Conservation (phyloP, 2,329 filamentous ascomycete genomes). For the Zymoseptoria tritici region DNA sequence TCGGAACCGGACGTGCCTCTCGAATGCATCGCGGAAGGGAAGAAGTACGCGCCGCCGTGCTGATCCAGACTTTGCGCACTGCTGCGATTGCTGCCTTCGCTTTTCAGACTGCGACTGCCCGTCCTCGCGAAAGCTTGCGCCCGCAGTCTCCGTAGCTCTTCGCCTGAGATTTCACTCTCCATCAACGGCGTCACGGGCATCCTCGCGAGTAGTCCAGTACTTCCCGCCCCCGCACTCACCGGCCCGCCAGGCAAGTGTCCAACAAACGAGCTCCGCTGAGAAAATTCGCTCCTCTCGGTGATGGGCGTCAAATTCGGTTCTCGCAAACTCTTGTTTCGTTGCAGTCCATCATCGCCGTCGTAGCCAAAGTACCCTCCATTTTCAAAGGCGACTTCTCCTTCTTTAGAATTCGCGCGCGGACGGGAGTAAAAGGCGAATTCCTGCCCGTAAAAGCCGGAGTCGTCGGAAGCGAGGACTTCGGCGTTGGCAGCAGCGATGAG, state of each 20-base stretch:
- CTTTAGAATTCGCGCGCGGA: slow-evolving; percentile 36
- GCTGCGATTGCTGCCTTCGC: slow-evolving; percentile 14
- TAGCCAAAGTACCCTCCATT: slow-evolving; percentile 88
- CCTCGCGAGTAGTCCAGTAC: slow-evolving; percentile 67
- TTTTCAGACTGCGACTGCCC: slow-evolving; percentile 28
- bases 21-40: neutral
- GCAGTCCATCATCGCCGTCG: slow-evolving; percentile 54
- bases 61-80: slow-evolving; percentile 14
- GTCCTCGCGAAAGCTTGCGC: slow-evolving; percentile 47
- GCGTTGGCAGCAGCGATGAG: slow-evolving; percentile 95
- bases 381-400: slow-evolving; percentile 51
- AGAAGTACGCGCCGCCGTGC: slow-evolving; percentile 1
- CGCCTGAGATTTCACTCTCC: slow-evolving; percentile 22
- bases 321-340: slow-evolving; percentile 65
- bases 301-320: slow-evolving; percentile 95
- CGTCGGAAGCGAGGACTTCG: slow-evolving; percentile 83
- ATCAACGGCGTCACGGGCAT: slow-evolving; percentile 32
- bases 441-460: slow-evolving; percentile 88
- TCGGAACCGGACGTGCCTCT: neutral
- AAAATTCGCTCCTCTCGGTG: slow-evolving; percentile 92
- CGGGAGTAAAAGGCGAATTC: slow-evolving; percentile 92
- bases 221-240: slow-evolving; percentile 50
- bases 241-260: slow-evolving; percentile 41
- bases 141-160: slow-evolving; percentile 33
- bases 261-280: slow-evolving; percentile 85